These are phyloP conservation scores for Wallacemonas sp. DNA, from an alignment of 208 protist species.

Conservation along the genomic window DNA sequence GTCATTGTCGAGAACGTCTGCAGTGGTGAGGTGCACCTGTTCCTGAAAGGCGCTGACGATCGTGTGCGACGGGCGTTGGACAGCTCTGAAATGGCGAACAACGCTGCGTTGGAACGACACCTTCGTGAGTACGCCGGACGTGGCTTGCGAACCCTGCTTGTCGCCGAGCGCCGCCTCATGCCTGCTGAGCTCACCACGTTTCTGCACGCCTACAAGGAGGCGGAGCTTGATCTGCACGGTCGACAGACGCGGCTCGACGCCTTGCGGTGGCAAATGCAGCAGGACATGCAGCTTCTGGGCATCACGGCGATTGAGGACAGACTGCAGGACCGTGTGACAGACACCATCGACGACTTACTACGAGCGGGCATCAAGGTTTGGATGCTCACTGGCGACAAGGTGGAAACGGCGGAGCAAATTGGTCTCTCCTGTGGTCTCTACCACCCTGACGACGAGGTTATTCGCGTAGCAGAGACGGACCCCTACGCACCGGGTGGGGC, in stretches of 20 bases:
- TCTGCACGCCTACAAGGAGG: conserved; percentile 18
- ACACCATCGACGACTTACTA: conserved; percentile 77
- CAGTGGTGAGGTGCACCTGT: conserved; percentile 38
- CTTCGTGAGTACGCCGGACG: conserved; percentile 52
- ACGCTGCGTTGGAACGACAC: conserved; percentile 14
- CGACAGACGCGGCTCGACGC: conserved; percentile 46
- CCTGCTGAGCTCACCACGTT: conserved; percentile 39
- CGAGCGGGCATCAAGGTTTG: conserved; percentile 90
- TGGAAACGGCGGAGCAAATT: conserved; percentile 98
- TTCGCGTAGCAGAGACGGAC: conserved; percentile 40
- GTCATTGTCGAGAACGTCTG: conserved; percentile 61
- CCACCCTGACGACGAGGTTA: conserved; percentile 35
- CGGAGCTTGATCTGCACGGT: conserved; percentile 31
- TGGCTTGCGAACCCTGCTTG: conserved; percentile 78
- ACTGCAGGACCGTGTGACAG: conserved; percentile 94
- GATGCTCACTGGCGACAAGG: conserved; percentile 99
- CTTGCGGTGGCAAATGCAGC: conserved; percentile 79
- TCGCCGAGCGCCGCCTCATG: conserved; percentile 60
- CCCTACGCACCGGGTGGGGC: background rate
- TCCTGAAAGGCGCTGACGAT: conserved; percentile 92
- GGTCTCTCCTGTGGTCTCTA: conserved; percentile 75
- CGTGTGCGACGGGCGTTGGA: conserved; percentile 47
- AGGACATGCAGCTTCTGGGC: conserved; percentile 83
- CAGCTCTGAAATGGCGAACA: background rate
- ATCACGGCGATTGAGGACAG: conserved; percentile 97